Base-by-base conservation (phyloP, 73 alveolate species). In the Paramecium octaurelia region DNA sequence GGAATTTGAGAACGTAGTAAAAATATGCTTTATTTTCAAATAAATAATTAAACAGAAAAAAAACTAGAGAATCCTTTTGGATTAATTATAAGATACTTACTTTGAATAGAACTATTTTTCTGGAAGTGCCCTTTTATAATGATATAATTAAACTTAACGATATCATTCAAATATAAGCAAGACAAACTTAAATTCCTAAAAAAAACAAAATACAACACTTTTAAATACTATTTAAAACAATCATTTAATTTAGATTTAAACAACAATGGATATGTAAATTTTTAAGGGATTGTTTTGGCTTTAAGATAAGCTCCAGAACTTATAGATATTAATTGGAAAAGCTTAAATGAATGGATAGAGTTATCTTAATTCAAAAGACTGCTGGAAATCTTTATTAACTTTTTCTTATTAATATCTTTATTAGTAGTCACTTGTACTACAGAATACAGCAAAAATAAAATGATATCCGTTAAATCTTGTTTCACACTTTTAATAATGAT, bases 241-340 rank as follows among this genome's bases (percentile, higher is more conserved):
- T 35, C 35, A 20, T 71, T 71, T 0, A 29, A 31, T 31, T 4
- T 71, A 31, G 87, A 71, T 38, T 31, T 34, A 10, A 35, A 71
- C 34, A 71, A 44, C 23, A 1, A 48, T 24, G 77, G 77, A 24
- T 29, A 59, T 59, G 43, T 59, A 11, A 21, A 27, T 7, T 71
- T 71, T 71, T 31, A 35, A 71, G 86, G 58, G 14, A 35, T 18
- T 8, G 7, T 21, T 24, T 24, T 71, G 6, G 48, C 31, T 3
- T 34, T 71, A 8, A 27, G 58, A 11, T 71, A 71, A 18, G 86
- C 86, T 3, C 86, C 86, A 71, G 86, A 71, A 71, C 86, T 60
- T 31, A 71, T 60, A 31, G 86, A 71, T 35, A 71, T 71, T 21
- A 23, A 71, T 71, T 71, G 86, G 86, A 27, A 71, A 71, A 21